These are phyloP conservation scores for Lepraria neglecta DNA, from an alignment of 495 filamentous ascomycete genomes.

Conservation along the genomic window DNA sequence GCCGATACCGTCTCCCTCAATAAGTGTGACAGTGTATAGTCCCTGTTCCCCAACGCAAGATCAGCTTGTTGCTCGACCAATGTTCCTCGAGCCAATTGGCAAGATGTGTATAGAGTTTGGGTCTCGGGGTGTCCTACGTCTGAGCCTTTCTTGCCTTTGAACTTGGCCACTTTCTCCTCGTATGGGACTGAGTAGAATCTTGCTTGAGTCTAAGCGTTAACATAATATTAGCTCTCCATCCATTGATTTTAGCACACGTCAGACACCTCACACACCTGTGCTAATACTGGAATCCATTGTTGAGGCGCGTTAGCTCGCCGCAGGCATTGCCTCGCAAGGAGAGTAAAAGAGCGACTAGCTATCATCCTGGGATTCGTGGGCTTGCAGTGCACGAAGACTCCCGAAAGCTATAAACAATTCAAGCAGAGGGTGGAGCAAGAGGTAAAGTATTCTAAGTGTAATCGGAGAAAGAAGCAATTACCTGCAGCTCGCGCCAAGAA, in stretches of 20 bases:
- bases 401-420: background rate
- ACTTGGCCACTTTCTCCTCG: slow-evolving; percentile 79
- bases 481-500: slow-evolving; percentile 9
- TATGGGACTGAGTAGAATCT: slow-evolving; percentile 47
- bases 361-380: slow-evolving; percentile 43
- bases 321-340: slow-evolving; percentile 51
- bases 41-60: slow-evolving; percentile 49
- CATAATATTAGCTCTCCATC: background rate
- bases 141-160: slow-evolving; percentile 79
- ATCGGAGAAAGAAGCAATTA: slow-evolving; percentile 6
- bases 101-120: background rate
- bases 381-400: slow-evolving; percentile 7
- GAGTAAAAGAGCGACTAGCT: slow-evolving; percentile 51
- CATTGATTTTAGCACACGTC: background rate
- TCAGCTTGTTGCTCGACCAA: background rate
- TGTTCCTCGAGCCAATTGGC: too few relatives aligned
- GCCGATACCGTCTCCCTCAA: slow-evolving; percentile 97
- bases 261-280: slow-evolving; percentile 22
- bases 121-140: slow-evolving; percentile 51
- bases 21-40: slow-evolving; percentile 90
- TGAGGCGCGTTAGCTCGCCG: slow-evolving; percentile 44
- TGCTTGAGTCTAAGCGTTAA: slow-evolving; percentile 27
- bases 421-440: background rate
- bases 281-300: slow-evolving; percentile 43
- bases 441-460: background rate